Evolutionary conservation across 305 asterid genomes (phyloP).

Genomic region (Fraxinus floribunda): DNA sequence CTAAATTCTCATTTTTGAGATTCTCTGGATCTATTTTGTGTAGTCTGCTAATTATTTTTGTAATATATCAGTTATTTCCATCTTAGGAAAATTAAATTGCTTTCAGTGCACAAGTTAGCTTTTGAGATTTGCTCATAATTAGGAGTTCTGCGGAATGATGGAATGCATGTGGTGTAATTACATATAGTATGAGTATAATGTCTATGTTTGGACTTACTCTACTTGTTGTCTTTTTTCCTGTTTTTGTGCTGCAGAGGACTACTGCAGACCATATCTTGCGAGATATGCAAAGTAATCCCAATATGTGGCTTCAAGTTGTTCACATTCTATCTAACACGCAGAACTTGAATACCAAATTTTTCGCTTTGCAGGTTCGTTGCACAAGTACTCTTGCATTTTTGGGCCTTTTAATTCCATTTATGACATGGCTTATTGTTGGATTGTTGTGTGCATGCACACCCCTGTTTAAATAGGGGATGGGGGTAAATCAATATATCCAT

Average conservation of each 20-base stretch:
- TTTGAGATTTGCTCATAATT: slow-evolving; percentile 2
- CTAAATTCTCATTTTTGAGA: background rate
- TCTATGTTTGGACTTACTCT: background rate
- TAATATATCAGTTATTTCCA: background rate
- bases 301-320: slow-evolving; percentile 99
- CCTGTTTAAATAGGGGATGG: background rate
- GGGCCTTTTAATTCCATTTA: background rate
- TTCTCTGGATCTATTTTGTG: background rate
- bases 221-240: slow-evolving; percentile 4
- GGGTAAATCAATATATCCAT: background rate
- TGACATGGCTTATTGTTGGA: background rate
- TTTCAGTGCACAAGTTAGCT: slow-evolving; percentile 3
- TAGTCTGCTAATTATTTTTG: background rate
- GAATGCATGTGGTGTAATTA: slow-evolving; percentile 3
- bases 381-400: background rate
- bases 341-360: slow-evolving; percentile 82
- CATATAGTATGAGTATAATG: background rate
- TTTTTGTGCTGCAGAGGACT: slow-evolving; percentile 57
- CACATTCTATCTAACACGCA: slow-evolving; percentile 83
- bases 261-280: slow-evolving; percentile 93
- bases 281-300: slow-evolving; percentile 86
- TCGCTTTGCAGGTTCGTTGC: slow-evolving; percentile 81
- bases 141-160: background rate
- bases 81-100: background rate
- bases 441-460: background rate